Percentiles rank a stretch among this genome's conserved stretches.
phyloP scores from a whole-genome alignment of 495 filamentous ascomycete species.

The Penicillium egyptiacum region DNA sequence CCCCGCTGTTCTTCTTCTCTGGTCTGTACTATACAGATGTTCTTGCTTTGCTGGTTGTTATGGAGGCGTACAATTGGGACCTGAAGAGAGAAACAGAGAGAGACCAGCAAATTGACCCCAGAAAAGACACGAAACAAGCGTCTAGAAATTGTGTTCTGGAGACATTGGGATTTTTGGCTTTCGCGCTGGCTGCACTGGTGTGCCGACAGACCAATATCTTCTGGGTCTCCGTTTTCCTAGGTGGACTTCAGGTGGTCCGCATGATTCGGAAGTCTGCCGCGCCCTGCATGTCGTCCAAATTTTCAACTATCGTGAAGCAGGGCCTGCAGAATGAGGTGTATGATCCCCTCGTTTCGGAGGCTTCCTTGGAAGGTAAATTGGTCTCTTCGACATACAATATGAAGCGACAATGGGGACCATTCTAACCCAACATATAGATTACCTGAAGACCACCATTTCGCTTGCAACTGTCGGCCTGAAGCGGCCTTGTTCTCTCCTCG shows the following conservation, averaged over 20 bases:
- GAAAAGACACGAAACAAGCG: conserved; percentile 5
- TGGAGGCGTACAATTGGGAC: conserved; percentile 66
- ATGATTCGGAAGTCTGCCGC: conserved; percentile 33
- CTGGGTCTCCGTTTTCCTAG: conserved; percentile 87
- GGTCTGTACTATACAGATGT: conserved; percentile 94
- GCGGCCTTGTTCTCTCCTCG: conserved; percentile 49
- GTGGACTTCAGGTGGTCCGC: conserved; percentile 66
- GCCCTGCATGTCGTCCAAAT: conserved; percentile 22
- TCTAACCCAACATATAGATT: conserved; percentile 51
- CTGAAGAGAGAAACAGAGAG: conserved; percentile 35
- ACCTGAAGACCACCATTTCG: conserved; percentile 58
- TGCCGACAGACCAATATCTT: conserved; percentile 96
- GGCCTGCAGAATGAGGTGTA: conserved; percentile 59
- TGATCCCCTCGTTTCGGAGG: conserved; percentile 59
- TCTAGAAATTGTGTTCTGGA: conserved; percentile 11
- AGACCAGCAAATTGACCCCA: conserved; percentile 3
- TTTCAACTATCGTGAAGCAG: conserved; percentile 29
- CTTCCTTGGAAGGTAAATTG: conserved; percentile 56
- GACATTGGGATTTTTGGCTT: conserved; percentile 46
- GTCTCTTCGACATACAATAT: not conserved
- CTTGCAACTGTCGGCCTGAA: conserved; percentile 55
- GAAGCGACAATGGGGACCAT: not conserved
- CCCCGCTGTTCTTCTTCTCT: conserved; percentile 92
- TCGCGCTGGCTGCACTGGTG: conserved; percentile 61
- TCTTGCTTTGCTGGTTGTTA: conserved; percentile 56